Percentiles rank a stretch among this genome's conserved stretches.
These are phyloP conservation scores for Venturia effusa DNA, from an alignment of 2,329 filamentous ascomycete species.

Conservation along the genomic window DNA sequence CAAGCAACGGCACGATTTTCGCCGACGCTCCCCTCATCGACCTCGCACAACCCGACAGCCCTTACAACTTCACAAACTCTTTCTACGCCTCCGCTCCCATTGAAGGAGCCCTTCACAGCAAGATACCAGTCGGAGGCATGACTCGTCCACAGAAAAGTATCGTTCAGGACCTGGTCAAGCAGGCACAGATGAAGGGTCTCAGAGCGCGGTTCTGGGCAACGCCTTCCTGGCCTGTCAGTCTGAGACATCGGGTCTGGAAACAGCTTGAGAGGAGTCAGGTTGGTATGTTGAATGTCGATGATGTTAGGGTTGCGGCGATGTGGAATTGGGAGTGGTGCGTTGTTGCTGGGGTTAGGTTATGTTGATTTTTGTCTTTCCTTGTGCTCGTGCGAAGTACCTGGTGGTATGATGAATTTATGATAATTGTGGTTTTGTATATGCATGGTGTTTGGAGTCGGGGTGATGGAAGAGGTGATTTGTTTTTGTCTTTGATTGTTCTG, in stretches of 20 bases:
- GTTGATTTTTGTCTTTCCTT: neutral
- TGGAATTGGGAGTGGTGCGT: conserved; percentile 28
- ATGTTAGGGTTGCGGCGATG: conserved; percentile 39
- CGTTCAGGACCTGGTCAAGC: conserved; percentile 40
- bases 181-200: conserved; percentile 40
- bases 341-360: conserved; percentile 2
- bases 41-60: conserved; percentile 11
- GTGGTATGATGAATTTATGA: neutral
- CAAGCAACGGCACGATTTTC: conserved; percentile 11
- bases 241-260: conserved; percentile 45
- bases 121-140: conserved; percentile 36
- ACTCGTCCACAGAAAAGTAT: conserved; percentile 32
- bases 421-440: neutral
- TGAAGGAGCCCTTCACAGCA: conserved; percentile 38
- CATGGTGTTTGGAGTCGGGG: neutral
- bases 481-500: neutral
- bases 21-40: conserved; percentile 11
- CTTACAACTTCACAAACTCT: conserved; percentile 46
- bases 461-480: neutral
- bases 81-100: conserved; percentile 57
- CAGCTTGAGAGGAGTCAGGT: conserved; percentile 45
- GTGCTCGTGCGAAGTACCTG: neutral
- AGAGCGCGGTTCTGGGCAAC: conserved; percentile 47
- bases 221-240: conserved; percentile 42
- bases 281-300: conserved; percentile 49